Evolutionary conservation across 1,284 basidiomycete species (phyloP), one percentile per base, ranked within the genome.

Genomic region (Ganoderma meredithae): DNA sequence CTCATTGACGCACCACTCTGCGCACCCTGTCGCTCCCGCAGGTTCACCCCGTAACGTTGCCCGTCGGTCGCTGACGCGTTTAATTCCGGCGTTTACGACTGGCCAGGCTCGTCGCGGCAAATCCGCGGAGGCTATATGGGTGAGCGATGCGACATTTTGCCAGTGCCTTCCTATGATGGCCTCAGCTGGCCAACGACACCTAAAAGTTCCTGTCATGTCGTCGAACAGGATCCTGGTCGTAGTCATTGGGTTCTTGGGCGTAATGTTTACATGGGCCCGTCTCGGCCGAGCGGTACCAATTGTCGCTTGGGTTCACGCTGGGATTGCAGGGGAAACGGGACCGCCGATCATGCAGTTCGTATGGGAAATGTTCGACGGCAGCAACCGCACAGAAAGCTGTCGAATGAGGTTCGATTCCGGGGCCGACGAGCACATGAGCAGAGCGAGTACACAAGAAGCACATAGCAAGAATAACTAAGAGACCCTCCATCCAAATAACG

Each of bases 391-490:
- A 19, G 9, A 33, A 25, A 25, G 47, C 49, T 22, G 47, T 62
- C 61, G 49, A 39, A 53, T 53, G 62, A 55, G 25, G 1, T 31
- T 31, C 62, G 25, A 40, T 36, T 55, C 12, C 25, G 39, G 25
- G 52, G 22, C 4, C 3, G 36, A 60, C 39, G 39, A 58, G 44
- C 27, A 65, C 41, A 27, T 22, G 49, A 64, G 63, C 58, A 49
- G 64, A 17, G 63, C 15, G 67, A 62, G 62, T 41, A 62, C 40
- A 36, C 67, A 55, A 62, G 63, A 60, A 60, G 25, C 39, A 44
- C 65, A 69, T 65, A 70, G 40, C 60, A 69, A 70, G 68, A 70
- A 67, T 71, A 71, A 68, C 64, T 59, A 44, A 66, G 56, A 36
- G 63, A 67, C 41, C 41, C 39, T 39, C 36, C 55, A 53, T 39